Percentiles rank a stretch among this genome's conserved stretches.
Evolutionary conservation across 805 yeast genomes (phyloP).

Genomic region (Lipomyces chichibuensis): DNA sequence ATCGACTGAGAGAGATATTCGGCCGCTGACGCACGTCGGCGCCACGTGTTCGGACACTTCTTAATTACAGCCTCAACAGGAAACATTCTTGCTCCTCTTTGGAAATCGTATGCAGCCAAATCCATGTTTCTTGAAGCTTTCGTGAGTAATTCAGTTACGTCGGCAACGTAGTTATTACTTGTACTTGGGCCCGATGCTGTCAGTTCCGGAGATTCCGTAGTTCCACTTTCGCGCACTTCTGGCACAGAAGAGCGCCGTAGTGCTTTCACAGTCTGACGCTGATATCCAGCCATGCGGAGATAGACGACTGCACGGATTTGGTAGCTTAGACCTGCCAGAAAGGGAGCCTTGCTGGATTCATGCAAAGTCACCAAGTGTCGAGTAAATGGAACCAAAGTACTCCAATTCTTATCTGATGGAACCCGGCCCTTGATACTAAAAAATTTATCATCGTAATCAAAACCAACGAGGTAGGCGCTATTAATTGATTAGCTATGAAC

Average conservation of each 20-base stretch:
- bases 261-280: conserved; percentile 19
- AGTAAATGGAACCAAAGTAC: conserved; percentile 32
- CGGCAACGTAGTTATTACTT: background rate
- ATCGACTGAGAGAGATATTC: conserved; percentile 1
- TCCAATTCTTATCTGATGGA: conserved; percentile 36
- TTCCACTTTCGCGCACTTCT: background rate
- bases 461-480: conserved; percentile 37
- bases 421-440: conserved; percentile 18
- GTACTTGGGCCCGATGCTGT: background rate
- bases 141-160: conserved; percentile 7
- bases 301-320: conserved; percentile 38
- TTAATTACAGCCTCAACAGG: conserved; percentile 20
- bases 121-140: conserved; percentile 23
- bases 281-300: conserved; percentile 29
- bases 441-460: conserved; percentile 38
- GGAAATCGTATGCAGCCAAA: conserved; percentile 32
- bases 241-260: conserved; percentile 3
- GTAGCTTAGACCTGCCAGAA: conserved; percentile 33
- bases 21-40: conserved; percentile 9
- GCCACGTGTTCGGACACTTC: conserved; percentile 35
- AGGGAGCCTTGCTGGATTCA: conserved; percentile 28
- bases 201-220: conserved; percentile 16
- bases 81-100: conserved; percentile 26
- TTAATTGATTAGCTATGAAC: background rate
- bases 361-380: conserved; percentile 29